These are phyloP conservation scores for Sistotremastrum suecicum DNA, from an alignment of 768 basidiomycete species.

Conservation along the genomic window DNA sequence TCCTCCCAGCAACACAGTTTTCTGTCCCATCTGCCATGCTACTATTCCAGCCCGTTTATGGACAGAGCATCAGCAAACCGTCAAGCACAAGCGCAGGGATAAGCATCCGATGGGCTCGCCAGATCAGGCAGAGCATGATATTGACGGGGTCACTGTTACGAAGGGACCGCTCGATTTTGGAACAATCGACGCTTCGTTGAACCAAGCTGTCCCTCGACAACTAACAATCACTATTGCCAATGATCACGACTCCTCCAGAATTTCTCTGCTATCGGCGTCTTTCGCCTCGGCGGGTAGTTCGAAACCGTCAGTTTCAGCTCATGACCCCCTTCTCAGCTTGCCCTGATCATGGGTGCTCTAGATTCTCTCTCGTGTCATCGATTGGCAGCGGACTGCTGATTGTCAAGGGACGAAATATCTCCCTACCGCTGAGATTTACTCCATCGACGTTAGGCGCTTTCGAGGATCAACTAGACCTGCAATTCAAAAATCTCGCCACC, in stretches of 20 bases:
- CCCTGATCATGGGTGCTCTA: too few relatives aligned
- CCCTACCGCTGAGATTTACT: background rate
- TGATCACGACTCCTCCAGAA: conserved; percentile 3
- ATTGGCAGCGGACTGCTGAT: background rate
- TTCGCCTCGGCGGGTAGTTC: too few relatives aligned
- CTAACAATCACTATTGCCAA: conserved; percentile 6
- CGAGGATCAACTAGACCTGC: conserved; percentile 40
- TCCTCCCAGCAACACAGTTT: conserved; percentile 3
- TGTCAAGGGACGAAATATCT: background rate
- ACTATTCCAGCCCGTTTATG: conserved; percentile 10
- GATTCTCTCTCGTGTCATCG: conserved; percentile 15
- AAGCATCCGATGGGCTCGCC: conserved; percentile 24
- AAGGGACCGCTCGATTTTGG: conserved; percentile 33
- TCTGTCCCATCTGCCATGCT: conserved; percentile 21
- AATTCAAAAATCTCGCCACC: conserved; percentile 32
- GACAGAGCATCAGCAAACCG: conserved; percentile 18
- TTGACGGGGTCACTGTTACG: conserved; percentile 27
- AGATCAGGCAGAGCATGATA: too few relatives aligned
- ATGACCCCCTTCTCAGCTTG: too few relatives aligned
- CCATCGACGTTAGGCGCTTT: conserved; percentile 23
- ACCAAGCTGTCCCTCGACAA: conserved; percentile 4
- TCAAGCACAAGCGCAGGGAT: conserved; percentile 25
- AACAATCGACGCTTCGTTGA: conserved; percentile 24
- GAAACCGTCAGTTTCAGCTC: too few relatives aligned
- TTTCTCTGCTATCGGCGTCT: conserved; percentile 10